These are phyloP conservation scores for Lipomyces yamadae DNA, from an alignment of 805 yeast genomes.

Conservation along the genomic window DNA sequence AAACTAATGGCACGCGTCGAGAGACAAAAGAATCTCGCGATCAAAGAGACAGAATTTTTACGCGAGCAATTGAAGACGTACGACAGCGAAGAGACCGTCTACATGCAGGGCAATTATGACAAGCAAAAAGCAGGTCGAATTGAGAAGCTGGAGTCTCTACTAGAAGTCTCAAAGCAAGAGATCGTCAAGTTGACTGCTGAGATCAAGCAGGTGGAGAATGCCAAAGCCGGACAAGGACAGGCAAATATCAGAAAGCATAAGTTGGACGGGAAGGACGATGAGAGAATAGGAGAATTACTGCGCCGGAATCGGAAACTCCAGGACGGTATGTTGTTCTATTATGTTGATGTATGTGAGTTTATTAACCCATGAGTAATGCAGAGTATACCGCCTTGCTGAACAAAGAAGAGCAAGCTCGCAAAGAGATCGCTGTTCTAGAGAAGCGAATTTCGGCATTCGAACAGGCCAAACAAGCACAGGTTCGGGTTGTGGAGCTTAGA, in stretches of 20 bases:
- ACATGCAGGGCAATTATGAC: conserved; percentile 35
- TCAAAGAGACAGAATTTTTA: conserved; percentile 62
- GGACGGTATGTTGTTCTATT: conserved; percentile 30
- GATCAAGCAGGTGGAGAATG: conserved; percentile 43
- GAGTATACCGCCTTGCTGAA: conserved; percentile 23
- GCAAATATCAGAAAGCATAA: conserved; percentile 21
- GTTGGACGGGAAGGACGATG: conserved; percentile 37
- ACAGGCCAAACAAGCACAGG: conserved; percentile 48
- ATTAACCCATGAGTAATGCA: background rate
- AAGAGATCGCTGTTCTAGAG: conserved; percentile 45
- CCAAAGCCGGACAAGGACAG: conserved; percentile 26
- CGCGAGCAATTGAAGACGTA: conserved; percentile 60
- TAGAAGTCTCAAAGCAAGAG: conserved; percentile 62
- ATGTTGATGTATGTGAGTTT: background rate
- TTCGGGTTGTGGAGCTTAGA: conserved; percentile 64
- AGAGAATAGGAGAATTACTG: conserved; percentile 47
- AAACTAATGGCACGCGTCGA: conserved; percentile 48
- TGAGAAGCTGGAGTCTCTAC: conserved; percentile 51
- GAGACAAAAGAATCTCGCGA: conserved; percentile 57
- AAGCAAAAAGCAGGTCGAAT: conserved; percentile 40
- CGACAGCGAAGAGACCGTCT: conserved; percentile 47
- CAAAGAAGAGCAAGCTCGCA: conserved; percentile 19
- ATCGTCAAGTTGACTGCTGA: conserved; percentile 53
- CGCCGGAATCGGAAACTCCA: conserved; percentile 50
- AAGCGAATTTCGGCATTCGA: conserved; percentile 48